phyloP scores from a whole-genome alignment of 78 protist genomes.

The Emiliania huxleyi region DNA sequence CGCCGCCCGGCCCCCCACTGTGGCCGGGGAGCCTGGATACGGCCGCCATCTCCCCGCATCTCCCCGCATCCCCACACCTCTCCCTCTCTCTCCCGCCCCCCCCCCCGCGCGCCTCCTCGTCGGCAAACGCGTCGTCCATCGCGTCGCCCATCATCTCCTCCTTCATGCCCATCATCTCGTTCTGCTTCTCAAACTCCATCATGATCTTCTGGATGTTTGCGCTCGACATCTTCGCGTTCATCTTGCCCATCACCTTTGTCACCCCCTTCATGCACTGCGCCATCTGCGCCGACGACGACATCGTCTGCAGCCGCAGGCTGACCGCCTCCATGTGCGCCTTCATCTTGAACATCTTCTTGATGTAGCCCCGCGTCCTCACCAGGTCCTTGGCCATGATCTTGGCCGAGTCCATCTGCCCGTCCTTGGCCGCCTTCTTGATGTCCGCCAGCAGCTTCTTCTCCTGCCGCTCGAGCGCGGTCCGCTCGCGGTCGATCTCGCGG shows the following conservation, averaged over 20 bases:
- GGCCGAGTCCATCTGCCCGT: constrained; percentile 79
- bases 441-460: constrained; percentile 82
- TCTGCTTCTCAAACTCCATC: constrained; percentile 92
- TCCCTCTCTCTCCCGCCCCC: too few relatives aligned
- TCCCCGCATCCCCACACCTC: too few relatives aligned
- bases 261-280: constrained; percentile 87
- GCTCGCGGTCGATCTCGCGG: constrained; percentile 91
- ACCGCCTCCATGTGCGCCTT: constrained; percentile 84
- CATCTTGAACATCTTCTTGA: constrained; percentile 68
- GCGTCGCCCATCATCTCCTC: constrained; percentile 93
- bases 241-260: constrained; percentile 77
- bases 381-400: constrained; percentile 92
- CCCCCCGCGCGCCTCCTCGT: too few relatives aligned
- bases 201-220: constrained; percentile 87
- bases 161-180: constrained; percentile 76
- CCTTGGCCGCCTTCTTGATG: constrained; percentile 82
- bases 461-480: constrained; percentile 63
- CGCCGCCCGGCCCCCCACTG: too few relatives aligned
- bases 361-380: constrained; percentile 42
- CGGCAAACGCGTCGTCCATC: constrained; percentile 87
- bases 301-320: constrained; percentile 80
- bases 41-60: too few relatives aligned
- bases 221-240: constrained; percentile 84
- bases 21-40: too few relatives aligned
- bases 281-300: constrained; percentile 79